These are phyloP conservation scores for Picea abies DNA, from an alignment of 83 land plant species.

Conservation along the genomic window DNA sequence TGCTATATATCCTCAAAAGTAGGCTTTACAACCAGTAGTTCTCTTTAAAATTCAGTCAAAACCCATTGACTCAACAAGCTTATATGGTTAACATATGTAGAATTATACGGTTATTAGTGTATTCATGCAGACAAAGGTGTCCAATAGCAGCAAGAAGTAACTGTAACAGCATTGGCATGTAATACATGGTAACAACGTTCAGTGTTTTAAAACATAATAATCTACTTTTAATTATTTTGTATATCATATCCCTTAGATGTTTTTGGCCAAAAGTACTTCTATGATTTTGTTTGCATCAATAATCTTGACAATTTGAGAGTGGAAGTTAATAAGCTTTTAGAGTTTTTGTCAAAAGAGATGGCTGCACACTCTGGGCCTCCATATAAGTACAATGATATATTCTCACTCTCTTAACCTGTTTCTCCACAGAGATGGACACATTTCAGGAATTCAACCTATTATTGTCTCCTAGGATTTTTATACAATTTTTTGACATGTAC, in stretches of 20 bases:
- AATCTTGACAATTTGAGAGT: not conserved
- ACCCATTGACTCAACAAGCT: not conserved
- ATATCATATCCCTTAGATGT: not conserved
- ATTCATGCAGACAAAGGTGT: too few relatives aligned
- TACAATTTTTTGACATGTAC: not conserved
- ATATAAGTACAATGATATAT: not conserved
- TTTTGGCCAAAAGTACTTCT: not conserved
- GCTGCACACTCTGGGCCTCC: not conserved
- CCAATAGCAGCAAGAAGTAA: not conserved
- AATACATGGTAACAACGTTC: not conserved
- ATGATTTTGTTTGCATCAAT: not conserved
- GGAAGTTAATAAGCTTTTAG: not conserved
- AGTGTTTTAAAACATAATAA: not conserved
- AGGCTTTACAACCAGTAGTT: not conserved
- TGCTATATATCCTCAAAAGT: not conserved
- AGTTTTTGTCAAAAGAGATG: not conserved
- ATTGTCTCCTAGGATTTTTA: not conserved
- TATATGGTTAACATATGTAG: not conserved
- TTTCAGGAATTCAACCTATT: not conserved
- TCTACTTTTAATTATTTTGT: not conserved
- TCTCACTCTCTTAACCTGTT: not conserved
- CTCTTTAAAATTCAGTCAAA: not conserved
- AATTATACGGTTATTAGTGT: not conserved
- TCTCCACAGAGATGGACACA: not conserved
- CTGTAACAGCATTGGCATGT: not conserved